Percentiles rank a stretch among this genome's conserved stretches.
Evolutionary conservation across 495 filamentous ascomycete species (phyloP).

Genomic region (Aspergillus sclerotiicarbonarius): DNA sequence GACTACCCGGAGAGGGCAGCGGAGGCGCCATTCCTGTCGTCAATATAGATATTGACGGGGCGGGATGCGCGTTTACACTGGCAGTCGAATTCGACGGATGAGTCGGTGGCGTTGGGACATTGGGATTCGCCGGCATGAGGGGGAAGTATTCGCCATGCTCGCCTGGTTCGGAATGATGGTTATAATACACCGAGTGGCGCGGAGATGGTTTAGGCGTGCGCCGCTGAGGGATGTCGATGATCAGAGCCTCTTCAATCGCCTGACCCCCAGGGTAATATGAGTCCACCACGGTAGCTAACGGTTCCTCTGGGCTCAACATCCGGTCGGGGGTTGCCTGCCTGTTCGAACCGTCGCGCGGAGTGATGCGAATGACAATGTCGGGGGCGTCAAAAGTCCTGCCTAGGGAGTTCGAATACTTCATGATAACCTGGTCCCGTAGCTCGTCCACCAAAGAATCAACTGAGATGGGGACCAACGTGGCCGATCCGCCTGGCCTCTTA

Average conservation of each 20-base stretch:
- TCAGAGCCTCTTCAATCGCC: slow-evolving; percentile 80
- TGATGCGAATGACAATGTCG: slow-evolving; percentile 71
- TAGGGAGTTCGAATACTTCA: slow-evolving; percentile 90
- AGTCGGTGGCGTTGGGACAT: slow-evolving; percentile 35
- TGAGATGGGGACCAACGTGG: slow-evolving; percentile 79
- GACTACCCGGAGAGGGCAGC: slow-evolving; percentile 78
- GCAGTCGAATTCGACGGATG: slow-evolving; percentile 39
- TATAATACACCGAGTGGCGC: slow-evolving; percentile 54
- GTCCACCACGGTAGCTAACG: slow-evolving; percentile 74
- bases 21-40: slow-evolving; percentile 75
- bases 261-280: slow-evolving; percentile 87
- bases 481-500: slow-evolving; percentile 75
- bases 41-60: slow-evolving; percentile 70
- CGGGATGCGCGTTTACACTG: slow-evolving; percentile 24
- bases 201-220: slow-evolving; percentile 85
- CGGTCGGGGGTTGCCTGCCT: slow-evolving; percentile 58
- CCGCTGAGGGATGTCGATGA: slow-evolving; percentile 83
- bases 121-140: slow-evolving; percentile 62
- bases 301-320: slow-evolving; percentile 79
- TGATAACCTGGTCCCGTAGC: slow-evolving; percentile 85
- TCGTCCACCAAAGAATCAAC: slow-evolving; percentile 95
- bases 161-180: slow-evolving; percentile 58
- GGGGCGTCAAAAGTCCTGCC: slow-evolving; percentile 87
- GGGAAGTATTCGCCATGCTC: slow-evolving; percentile 90
- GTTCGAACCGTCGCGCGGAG: slow-evolving; percentile 45